Evolutionary conservation across 1,284 basidiomycete genomes (phyloP), one percentile per base, ranked within the genome.

Genomic region (Boletus semigastroideus): DNA sequence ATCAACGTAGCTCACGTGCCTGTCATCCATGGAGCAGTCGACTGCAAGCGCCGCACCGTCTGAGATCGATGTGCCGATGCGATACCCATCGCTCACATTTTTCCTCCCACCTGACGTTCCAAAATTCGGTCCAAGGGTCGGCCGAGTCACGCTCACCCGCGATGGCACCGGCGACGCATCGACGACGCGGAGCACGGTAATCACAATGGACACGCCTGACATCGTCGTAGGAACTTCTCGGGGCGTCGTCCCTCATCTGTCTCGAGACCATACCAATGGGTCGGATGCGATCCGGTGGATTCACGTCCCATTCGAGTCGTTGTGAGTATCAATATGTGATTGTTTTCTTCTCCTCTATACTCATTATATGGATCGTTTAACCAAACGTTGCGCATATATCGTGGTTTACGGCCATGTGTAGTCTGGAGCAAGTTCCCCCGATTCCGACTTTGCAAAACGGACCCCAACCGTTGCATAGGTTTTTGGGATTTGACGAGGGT

Each of bases 221-320:
- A 56, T 89, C 41, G 67, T 90, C 30, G 74, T 80, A 0, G 69
- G 77, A 5, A 87, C 88, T 9, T 85, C 84, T 41, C 82, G 87
- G 22, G 90, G 90, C 0, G 72, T 86, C 25, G 74, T 92, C 0
- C 84, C 85, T 3, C 90, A 92, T 69, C 72, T 92, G 6, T 85
- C 87, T 9, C 72, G 78, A 36, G 88, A 90, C 60, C 81, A 88
- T 56, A 70, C 77, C 10, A 62, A 63, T 16, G 53, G 63, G 20
- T 79, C 80, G 2, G 63, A 71, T 8, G 75, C 80, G 1, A 77
- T 87, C 30, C 74, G 67, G 53, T 87, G 84, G 79, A 69, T 88
- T 0, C 77, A 87, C 57, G 68, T 90, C 0, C 81, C 88, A 0
- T 90, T 90, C 60, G 90, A 92, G 69, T 80, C 84, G 25, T 91